A percentile compares a stretch with the other conserved stretches of the same genome.
Evolutionary conservation across 495 filamentous ascomycete species (phyloP).

Genomic region (Sporormia fimetaria): DNA sequence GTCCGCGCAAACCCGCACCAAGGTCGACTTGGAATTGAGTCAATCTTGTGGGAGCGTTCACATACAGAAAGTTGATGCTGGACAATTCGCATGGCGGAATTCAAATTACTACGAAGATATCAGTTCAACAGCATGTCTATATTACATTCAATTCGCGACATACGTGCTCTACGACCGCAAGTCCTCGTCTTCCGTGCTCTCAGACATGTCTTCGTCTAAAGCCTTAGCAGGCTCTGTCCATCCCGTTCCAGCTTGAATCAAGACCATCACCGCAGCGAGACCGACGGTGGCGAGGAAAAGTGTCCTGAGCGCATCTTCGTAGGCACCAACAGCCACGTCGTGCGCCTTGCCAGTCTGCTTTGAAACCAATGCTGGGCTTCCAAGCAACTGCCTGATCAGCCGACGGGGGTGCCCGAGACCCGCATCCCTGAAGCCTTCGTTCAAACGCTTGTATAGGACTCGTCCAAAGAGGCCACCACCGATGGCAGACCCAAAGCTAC

Average conservation of each 20-base stretch:
- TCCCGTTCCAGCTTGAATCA: slow-evolving; percentile 57
- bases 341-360: slow-evolving; percentile 43
- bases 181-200: slow-evolving; percentile 9
- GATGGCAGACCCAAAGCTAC: slow-evolving; percentile 62
- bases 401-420: slow-evolving; percentile 38
- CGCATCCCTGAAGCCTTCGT: slow-evolving; percentile 45
- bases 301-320: slow-evolving; percentile 45
- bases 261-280: slow-evolving; percentile 42
- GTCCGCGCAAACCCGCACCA: no score
- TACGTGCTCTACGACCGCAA: slow-evolving; percentile 4
- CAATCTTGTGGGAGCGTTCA: no score
- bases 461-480: slow-evolving; percentile 65
- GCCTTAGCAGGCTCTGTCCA: slow-evolving; percentile 36
- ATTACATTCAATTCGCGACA: not conserved
- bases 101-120: no score
- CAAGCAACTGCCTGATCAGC: slow-evolving; percentile 52
- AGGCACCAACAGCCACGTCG: slow-evolving; percentile 50
- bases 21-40: no score
- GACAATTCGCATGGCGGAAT: no score
- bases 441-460: slow-evolving; percentile 43
- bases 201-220: slow-evolving; percentile 6
- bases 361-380: slow-evolving; percentile 53
- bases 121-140: no score
- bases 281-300: slow-evolving; percentile 48
- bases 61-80: no score